Percentiles rank a stretch among this genome's conserved stretches.
Conservation (phyloP, 2,329 filamentous ascomycete genomes). For the Sclerotinia sclerotiorum region DNA sequence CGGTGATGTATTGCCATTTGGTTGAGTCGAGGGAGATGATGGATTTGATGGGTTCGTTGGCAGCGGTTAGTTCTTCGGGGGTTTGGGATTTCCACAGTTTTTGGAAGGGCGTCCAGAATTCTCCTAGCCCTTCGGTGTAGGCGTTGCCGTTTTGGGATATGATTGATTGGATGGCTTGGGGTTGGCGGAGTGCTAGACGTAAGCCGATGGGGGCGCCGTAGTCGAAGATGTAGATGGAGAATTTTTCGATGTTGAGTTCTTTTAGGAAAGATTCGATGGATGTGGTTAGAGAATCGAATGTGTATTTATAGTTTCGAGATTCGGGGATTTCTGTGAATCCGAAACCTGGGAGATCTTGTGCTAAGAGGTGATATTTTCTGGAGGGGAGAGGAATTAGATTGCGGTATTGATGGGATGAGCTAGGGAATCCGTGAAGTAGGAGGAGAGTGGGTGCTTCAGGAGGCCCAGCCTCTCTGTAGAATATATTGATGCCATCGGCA, state of each 20-base stretch:
- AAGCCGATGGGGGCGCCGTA: slow-evolving; percentile 59
- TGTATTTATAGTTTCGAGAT: slow-evolving; percentile 53
- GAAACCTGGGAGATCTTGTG: slow-evolving; percentile 60
- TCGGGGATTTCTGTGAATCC: slow-evolving; percentile 54
- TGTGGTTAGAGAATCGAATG: slow-evolving; percentile 52
- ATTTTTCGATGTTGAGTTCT: slow-evolving; percentile 48
- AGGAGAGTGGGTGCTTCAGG: slow-evolving; percentile 43
- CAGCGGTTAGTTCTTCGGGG: slow-evolving; percentile 23
- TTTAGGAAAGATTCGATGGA: slow-evolving; percentile 52
- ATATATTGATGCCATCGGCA: slow-evolving; percentile 44
- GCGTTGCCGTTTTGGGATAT: slow-evolving; percentile 62
- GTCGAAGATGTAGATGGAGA: slow-evolving; percentile 61
- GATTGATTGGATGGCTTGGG: slow-evolving; percentile 51
- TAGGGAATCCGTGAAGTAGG: slow-evolving; percentile 49
- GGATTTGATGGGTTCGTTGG: slow-evolving; percentile 16
- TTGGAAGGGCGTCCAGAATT: slow-evolving; percentile 33
- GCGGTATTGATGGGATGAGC: slow-evolving; percentile 47
- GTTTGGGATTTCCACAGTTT: slow-evolving; percentile 29
- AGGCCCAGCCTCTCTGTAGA: slow-evolving; percentile 45
- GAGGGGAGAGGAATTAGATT: slow-evolving; percentile 47
- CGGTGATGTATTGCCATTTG: slow-evolving; percentile 34
- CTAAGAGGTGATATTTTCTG: slow-evolving; percentile 47
- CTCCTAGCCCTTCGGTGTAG: slow-evolving; percentile 55
- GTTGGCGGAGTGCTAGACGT: slow-evolving; percentile 52
- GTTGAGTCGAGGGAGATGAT: slow-evolving; percentile 30